These are phyloP conservation scores for Vinca major DNA, from an alignment of 305 asterid genomes.

Conservation along the genomic window DNA sequence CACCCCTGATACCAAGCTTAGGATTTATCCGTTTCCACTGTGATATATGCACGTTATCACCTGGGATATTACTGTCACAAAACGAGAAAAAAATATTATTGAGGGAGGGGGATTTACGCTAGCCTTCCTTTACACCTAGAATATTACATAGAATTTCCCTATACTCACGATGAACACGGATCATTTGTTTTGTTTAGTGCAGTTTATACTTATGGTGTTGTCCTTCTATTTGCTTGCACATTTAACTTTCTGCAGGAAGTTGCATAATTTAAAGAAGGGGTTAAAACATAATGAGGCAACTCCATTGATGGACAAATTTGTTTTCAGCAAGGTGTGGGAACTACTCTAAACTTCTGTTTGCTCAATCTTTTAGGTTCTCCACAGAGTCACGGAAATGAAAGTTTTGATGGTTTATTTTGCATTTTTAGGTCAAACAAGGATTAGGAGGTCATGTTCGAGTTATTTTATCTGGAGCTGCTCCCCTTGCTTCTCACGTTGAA, in stretches of 20 bases:
- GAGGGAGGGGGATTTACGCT: too few relatives aligned
- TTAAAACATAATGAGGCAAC: constrained; percentile 35
- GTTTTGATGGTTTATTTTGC: background rate
- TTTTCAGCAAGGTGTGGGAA: constrained; percentile 33
- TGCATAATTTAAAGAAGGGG: constrained; percentile 33
- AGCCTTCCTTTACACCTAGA: too few relatives aligned
- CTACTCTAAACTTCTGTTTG: background rate
- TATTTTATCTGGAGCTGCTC: constrained; percentile 91
- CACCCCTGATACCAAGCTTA: background rate
- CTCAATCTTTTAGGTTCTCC: constrained; percentile 10
- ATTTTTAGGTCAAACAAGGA: constrained; percentile 70
- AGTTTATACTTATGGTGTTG: background rate
- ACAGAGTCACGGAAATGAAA: background rate
- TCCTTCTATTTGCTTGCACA: background rate
- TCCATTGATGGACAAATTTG: constrained; percentile 36
- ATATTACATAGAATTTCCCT: background rate
- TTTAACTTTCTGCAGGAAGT: constrained; percentile 30
- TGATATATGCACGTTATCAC: background rate
- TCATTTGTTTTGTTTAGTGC: background rate
- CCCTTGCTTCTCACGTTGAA: constrained; percentile 87
- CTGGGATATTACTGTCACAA: background rate
- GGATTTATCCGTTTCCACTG: background rate
- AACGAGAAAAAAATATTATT: too few relatives aligned
- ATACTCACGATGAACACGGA: background rate
- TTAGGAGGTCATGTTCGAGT: constrained; percentile 76